Base-by-base conservation (phyloP, 495 filamentous ascomycete genomes). In the Aspergillus funiculosus region DNA sequence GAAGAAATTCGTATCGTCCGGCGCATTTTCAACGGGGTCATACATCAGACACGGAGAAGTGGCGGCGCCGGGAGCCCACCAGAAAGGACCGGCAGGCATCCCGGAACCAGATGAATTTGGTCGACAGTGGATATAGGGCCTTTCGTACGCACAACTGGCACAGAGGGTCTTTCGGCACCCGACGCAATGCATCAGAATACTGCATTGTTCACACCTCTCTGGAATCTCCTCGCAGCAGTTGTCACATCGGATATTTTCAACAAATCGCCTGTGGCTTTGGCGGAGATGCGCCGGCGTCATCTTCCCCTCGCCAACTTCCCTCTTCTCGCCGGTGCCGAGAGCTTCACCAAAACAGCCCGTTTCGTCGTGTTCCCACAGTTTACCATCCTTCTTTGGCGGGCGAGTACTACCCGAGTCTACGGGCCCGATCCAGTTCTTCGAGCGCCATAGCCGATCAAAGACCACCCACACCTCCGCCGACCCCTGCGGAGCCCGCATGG, bases 161-260 rank as follows among this genome's bases (percentile, higher is more conserved):
- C 78, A 82, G 6, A 81, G 67, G 3, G 76, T 82, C 61, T 75
- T 79, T 27, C 78, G 73, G 52, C 78, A 82, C 20, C 77, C 78
- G 41, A 77, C 74, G 49, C 78, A 82, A 46, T 81, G 78, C 78
- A 82, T 81, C 46, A 77, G 57, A 14, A 81, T 73, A 43, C 77
- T 80, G 56, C 78, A 82, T 49, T 79, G 76, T 52, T 82, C 78
- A 53, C 78, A 82, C 29, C 78, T 58, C 53, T 82, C 78, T 14
- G 61, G 50, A 22, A 82, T 80, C 11, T 54, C 50, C 27, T 74
- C 73, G 28, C 59, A 57, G 57, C 78, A 82, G 41, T 68, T 64
- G 32, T 79, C 73, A 50, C 78, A 82, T 43, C 70, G 73, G 29
- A 79, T 54, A 25, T 67, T 59, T 13, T 79, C 64, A 6, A 79